phyloP scores from a whole-genome alignment of 176 grass and related monocot genomes.

The Cocos nucifera region DNA sequence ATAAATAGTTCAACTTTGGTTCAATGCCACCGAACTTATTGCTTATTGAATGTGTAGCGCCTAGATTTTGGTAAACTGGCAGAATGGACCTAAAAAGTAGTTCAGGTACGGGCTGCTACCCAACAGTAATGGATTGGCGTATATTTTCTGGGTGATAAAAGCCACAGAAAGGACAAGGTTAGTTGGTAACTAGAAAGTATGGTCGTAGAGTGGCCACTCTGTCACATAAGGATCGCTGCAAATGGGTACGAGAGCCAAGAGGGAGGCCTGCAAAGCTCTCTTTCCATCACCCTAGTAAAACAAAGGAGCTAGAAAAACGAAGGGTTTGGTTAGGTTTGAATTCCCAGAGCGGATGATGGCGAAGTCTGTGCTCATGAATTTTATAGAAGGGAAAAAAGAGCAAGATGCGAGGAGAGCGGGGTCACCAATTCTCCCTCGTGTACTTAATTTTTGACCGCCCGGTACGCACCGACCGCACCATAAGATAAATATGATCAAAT shows the following conservation, averaged over 20 bases:
- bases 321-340: slow-evolving; percentile 15
- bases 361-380: background rate
- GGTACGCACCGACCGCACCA: too few relatives aligned
- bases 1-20: background rate
- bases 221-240: background rate
- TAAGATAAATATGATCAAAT: too few relatives aligned
- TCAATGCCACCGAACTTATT: background rate
- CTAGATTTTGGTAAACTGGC: background rate
- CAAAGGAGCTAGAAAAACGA: background rate
- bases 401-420: too few relatives aligned
- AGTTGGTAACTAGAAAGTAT: background rate
- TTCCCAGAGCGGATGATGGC: slow-evolving; percentile 25
- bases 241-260: background rate
- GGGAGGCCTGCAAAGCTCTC: too few relatives aligned
- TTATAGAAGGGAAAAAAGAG: too few relatives aligned
- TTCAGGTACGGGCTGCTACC: too few relatives aligned
- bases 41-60: background rate
- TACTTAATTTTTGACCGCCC: too few relatives aligned
- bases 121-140: background rate
- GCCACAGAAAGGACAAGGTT: slow-evolving; percentile 2
- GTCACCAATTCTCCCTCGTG: too few relatives aligned
- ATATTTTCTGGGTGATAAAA: background rate
- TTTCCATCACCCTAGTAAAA: background rate
- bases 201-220: background rate
- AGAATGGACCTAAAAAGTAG: too few relatives aligned